These are phyloP conservation scores for Purpureocillium takamizusanense DNA, from an alignment of 2,329 filamentous ascomycete species.

Conservation along the genomic window DNA sequence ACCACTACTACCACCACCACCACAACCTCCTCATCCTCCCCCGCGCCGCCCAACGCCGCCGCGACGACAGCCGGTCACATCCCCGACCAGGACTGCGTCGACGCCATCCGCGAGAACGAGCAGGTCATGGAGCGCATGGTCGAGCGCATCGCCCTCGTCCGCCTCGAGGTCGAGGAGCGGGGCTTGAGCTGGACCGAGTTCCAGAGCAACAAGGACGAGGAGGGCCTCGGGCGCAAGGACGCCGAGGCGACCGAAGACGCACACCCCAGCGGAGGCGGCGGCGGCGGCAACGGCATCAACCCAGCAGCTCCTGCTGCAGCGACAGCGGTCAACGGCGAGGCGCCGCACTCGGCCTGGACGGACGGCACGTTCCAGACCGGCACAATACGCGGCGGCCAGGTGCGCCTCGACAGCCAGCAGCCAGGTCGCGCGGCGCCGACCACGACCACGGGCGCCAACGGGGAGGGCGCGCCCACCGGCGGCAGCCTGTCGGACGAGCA, in stretches of 20 bases:
- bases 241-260: conserved; percentile 11
- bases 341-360: conserved; percentile 38
- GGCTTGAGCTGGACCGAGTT: conserved; percentile 51
- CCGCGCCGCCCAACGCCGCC: conserved; percentile 13
- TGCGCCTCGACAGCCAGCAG: conserved; percentile 31
- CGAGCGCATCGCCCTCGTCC: conserved; percentile 55
- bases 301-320: conserved; percentile 4
- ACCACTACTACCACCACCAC: conserved; percentile 3
- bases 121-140: conserved; percentile 59
- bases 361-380: conserved; percentile 58
- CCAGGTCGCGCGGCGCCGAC: conserved; percentile 2
- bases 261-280: conserved; percentile 1
- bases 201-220: conserved; percentile 33
- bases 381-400: conserved; percentile 40
- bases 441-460: background rate
- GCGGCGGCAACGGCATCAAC: background rate
- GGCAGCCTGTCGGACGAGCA: conserved; percentile 50
- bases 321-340: conserved; percentile 5
- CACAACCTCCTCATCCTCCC: conserved; percentile 17
- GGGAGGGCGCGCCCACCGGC: conserved; percentile 14
- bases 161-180: conserved; percentile 52
- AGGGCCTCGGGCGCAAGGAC: conserved; percentile 28
- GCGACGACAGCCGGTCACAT: background rate
- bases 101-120: conserved; percentile 66
- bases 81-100: conserved; percentile 61